Evolutionary conservation across 805 yeast genomes (phyloP), one percentile per base, ranked within the genome.

Genomic region (Pichia heedii): DNA sequence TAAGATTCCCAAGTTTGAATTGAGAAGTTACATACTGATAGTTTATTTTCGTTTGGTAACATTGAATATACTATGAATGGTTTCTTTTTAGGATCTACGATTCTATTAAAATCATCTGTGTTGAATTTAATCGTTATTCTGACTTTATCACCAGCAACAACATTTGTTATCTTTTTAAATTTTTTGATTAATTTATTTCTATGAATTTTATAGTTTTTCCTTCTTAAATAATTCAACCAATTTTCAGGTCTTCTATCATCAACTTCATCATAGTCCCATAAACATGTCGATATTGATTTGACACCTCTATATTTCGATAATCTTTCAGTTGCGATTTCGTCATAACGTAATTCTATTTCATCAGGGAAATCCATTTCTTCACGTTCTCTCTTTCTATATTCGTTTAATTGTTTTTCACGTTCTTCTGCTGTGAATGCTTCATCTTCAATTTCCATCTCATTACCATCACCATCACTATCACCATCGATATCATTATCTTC

Each of bases 281-380:
- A 72, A 50, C 93, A 79, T 46, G 81, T 78, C 41, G 83, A 79
- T 48, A 94, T 65, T 32, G 84, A 84, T 62, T 86, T 85, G 50
- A 89, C 74, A 47, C 97, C 97, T 62, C 97, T 75, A 63, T 87
- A 90, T 48, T 88, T 76, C 26, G 70, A 64, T 45, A 93, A 70
- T 50, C 86, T 74, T 50, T 88, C 87, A 54, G 74, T 74, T 10
- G 85, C 97, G 5, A 83, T 73, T 50, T 76, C 89, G 6, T 63
- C 58, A 26, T 97, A 97, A 37, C 71, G 74, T 36, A 93, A 66
- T 61, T 93, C 97, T 44, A 90, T 66, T 65, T 93, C 98, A 64
- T 93, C 99, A 0, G 97, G 97, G 70, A 88, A 93, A 54, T 89
- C 96, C 30, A 77, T 72, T 59, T 87, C 97, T 43, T 89, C 97